Evolutionary conservation across 2,329 filamentous ascomycete genomes (phyloP), one percentile per base, ranked within the genome.

Genomic region (Penicillium janthinellum): DNA sequence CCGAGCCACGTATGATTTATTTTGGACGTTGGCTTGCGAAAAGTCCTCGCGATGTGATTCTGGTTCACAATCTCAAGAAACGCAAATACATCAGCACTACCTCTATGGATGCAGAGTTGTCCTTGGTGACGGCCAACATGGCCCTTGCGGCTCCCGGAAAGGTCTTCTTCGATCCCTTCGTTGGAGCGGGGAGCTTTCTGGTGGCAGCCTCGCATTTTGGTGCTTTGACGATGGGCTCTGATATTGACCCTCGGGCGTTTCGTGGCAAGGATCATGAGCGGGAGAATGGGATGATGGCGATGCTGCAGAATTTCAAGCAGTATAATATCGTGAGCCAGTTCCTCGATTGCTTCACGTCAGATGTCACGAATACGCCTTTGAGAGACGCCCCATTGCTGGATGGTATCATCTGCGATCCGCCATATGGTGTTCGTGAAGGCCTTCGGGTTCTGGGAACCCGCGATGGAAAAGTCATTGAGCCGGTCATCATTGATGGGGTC

Each of bases 71-170:
- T 73, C 83, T 99, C 22, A 99, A 99, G 82, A 96, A 96, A 77
- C 83, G 95, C 31, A 84, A 85, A 41, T 99, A 99, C 73, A 98
- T 99, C 69, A 92, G 90, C 67, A 98, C 94, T 0, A 99, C 95
- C 0, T 95, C 91, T 48, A 98, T 99, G 95, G 95, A 99, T 73
- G 90, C 94, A 0, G 95, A 98, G 75, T 83, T 99, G 45, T 91
- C 92, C 12, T 83, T 99, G 0, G 81, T 99, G 22, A 97, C 93
- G 0, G 95, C 94, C 1, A 99, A 98, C 71, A 87, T 99, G 67
- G 91, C 91, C 0, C 85, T 91, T 14, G 92, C 92, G 0, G 88
- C 81, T 0, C 90, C 92, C 0, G 94, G 92, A 0, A 96, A 91
- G 71, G 73, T 98, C 2, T 91, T 96, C 69, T 97, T 94, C 70